Base-by-base conservation (phyloP, 306 rosid species). In the Hippophae rhamnoides region DNA sequence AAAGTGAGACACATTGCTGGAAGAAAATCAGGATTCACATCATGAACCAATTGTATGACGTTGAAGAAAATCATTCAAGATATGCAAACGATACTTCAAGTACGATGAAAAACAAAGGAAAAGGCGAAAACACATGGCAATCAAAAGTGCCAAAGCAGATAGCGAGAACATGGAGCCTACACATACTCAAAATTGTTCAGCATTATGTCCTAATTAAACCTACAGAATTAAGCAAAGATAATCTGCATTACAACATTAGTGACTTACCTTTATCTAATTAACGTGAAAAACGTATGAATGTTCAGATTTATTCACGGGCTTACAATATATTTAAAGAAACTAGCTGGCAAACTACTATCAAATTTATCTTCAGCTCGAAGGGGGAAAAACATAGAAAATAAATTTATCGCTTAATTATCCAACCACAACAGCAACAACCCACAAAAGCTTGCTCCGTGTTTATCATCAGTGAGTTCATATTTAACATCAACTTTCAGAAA, bases 191-290 rank as follows among this genome's bases (percentile, higher is more conserved):
- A 60, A 60, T 60, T 41, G 26, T 45, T 26, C 44, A 27, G 47
- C 14, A 47, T 47, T 47, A 2, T 45, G 4, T 48, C 23, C 50
- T 61, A 31, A 11, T 38, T 9, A 62, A 40, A 62, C 58, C 50
- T 50, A 23, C 18, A 62, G 47, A 62, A 40, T 42, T n/a, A 41
- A 9, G 40, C 27, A 60, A 18, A 52, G 58, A 12, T 41, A 63
- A 38, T 13, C 50, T 38, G 38, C 58, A 62, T 41, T 43, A 63
- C 42, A 41, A 5, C 13, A 64, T 27, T 13, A 64, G 45, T 27
- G 45, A 54, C 5, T 42, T 13, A 14, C 25, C 53, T 38, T 31
- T 31, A 31, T 5, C 38, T 31, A 31, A 31, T 31, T 31, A 23
- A 6, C 0, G n/a, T n/a, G 6, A 13, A 6, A 41, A 60, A 6